Base-by-base conservation (phyloP, 371 early-diverging fungal genomes). In the Chytridiales sp. region DNA sequence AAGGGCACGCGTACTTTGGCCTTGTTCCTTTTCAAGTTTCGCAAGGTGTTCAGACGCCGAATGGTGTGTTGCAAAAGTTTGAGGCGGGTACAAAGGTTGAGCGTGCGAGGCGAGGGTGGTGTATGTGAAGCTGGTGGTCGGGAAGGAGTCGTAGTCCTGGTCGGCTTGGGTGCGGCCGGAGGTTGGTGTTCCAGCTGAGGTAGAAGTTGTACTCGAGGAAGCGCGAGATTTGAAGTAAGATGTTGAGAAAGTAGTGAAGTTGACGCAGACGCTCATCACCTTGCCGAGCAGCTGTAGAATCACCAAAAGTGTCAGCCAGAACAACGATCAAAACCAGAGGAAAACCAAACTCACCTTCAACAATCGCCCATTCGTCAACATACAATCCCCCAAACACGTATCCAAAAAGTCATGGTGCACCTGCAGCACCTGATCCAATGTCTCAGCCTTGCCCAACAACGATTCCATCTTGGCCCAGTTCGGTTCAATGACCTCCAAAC, bases 401-500 rank as follows among this genome's bases (percentile, higher is more conserved):
- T 94, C 92, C 53, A 95, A 64, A 57, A 93, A 93, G 47, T 89
- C 89, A 11, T 82, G 79, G 69, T 94, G 96, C 30, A 81, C 70
- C 55, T 83, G 75, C 6, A 91, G 63, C n/a, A 97, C 83, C 41
- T 93, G 85, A 58, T 95, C 94, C 4, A 95, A 91, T 0, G 94
- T 95, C 3, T 80, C 70, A 1, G 78, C 73, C 67, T 65, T 81
- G 72, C 34, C 70, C 64, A 66, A 67, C 53, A 83, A 74, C 19
- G 67, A 58, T 32, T 87, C 87, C 55, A 97, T 70, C 27, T 67
- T 64, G 24, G 64, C 64, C 90, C 92, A 94, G 61, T 89, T 87
- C 22, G 92, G 95, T 61, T 95, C 95, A 24, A 97, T 62, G 3
- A 93, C 94, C 64, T 94, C 94, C 50, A 82, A 88, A 48, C 86